Evolutionary conservation across 2,329 filamentous ascomycete species (phyloP).

Genomic region (Trichoderma aggressivum): DNA sequence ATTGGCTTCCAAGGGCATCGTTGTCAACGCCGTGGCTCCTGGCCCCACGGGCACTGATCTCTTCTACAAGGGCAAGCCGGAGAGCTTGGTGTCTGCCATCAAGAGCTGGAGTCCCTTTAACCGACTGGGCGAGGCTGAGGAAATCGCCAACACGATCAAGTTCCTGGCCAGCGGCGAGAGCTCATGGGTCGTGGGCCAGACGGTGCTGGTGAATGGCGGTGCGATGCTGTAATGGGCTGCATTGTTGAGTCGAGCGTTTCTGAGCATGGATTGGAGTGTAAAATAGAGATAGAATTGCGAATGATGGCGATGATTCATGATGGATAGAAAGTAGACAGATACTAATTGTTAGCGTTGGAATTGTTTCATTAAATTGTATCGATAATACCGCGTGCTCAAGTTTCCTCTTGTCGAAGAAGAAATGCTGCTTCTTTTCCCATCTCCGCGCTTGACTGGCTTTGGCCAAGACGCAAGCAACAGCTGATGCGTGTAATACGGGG

Average conservation of each 20-base stretch:
- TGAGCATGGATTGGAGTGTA: not conserved
- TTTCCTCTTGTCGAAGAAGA: not conserved
- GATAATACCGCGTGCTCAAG: not conserved
- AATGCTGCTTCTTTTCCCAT: not conserved
- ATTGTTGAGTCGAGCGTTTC: not conserved
- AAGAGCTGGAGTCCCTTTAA: conserved; percentile 24
- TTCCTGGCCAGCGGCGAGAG: conserved; percentile 24
- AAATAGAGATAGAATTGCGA: not conserved
- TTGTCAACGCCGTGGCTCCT: conserved; percentile 41
- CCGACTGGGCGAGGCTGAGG: conserved; percentile 23
- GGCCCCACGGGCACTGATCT: conserved; percentile 53
- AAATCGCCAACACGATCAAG: conserved; percentile 23
- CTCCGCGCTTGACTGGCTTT: not conserved
- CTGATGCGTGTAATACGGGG: not conserved
- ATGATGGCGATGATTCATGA: not conserved
- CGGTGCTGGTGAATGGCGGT: conserved; percentile 24
- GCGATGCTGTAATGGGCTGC: conserved; percentile 4
- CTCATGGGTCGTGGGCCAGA: conserved; percentile 23
- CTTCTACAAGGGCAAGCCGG: conserved; percentile 49
- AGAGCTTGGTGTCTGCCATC: conserved; percentile 43
- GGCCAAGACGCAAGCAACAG: not conserved
- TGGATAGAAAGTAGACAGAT: not conserved
- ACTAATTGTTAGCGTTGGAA: not conserved
- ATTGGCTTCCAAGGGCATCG: conserved; percentile 48
- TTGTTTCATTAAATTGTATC: not conserved